A percentile compares a stretch with the other conserved stretches of the same genome.
Conservation (phyloP, 176 grass and related monocot genomes). For the Rhynchospora breviuscula region DNA sequence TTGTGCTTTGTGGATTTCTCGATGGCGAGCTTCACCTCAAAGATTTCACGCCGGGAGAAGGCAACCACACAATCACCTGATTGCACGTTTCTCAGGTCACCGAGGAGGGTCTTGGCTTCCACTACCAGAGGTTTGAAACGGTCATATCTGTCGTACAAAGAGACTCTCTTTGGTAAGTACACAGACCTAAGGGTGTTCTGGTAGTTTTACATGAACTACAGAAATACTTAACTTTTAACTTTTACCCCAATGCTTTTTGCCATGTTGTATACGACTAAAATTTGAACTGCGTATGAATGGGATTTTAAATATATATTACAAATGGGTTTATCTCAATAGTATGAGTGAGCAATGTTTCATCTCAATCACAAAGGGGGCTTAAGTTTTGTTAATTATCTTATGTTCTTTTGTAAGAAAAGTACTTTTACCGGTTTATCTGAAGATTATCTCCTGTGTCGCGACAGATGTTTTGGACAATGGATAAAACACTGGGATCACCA, state of each 20-base stretch:
- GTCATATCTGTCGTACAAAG: slow-evolving; percentile 43
- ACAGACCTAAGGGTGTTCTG: not conserved
- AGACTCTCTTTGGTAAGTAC: not conserved
- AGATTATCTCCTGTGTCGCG: slow-evolving; percentile 70
- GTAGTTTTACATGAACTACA: not conserved
- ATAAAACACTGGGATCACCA: slow-evolving; percentile 82
- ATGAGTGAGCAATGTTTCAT: not conserved
- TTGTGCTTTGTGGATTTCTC: slow-evolving; percentile 95
- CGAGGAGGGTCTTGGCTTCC: slow-evolving; percentile 73
- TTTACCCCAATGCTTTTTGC: not conserved
- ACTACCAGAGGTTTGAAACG: slow-evolving; percentile 90
- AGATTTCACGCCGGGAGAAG: slow-evolving; percentile 86
- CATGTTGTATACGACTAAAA: not conserved
- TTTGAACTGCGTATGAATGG: not conserved
- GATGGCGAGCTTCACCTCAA: slow-evolving; percentile 85
- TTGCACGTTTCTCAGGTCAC: slow-evolving; percentile 59
- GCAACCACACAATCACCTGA: slow-evolving; percentile 86
- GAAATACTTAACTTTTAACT: not conserved
- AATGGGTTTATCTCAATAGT: not conserved
- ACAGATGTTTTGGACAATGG: slow-evolving; percentile 63
- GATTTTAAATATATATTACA: not conserved
- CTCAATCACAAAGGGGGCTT: not conserved
- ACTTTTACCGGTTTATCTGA: slow-evolving; percentile 17
- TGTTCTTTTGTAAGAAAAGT: not conserved
- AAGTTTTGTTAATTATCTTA: not conserved